Conservation (phyloP, 176 grass and related monocot species). For the Leersia perrieri region DNA sequence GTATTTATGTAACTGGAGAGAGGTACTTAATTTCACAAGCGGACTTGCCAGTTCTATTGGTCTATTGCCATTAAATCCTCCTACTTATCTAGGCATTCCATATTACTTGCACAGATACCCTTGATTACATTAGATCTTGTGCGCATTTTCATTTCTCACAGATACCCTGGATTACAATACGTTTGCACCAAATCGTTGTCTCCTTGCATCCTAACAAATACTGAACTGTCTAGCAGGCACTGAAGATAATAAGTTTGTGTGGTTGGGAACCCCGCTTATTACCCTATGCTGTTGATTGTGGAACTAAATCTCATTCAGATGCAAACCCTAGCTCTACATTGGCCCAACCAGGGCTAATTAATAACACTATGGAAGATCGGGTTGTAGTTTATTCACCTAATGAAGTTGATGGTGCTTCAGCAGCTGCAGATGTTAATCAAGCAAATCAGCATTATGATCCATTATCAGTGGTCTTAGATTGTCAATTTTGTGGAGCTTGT, state of each 20-base stretch:
- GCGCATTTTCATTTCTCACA: background rate
- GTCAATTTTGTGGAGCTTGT: constrained; percentile 91
- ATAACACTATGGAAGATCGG: constrained; percentile 34
- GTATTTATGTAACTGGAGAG: background rate
- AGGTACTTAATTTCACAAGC: background rate
- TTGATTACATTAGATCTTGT: background rate
- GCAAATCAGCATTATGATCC: constrained; percentile 61
- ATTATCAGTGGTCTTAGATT: constrained; percentile 83
- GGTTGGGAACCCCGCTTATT: constrained; percentile 86
- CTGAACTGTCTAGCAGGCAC: constrained; percentile 50
- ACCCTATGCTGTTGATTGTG: constrained; percentile 80
- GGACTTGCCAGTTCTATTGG: constrained; percentile 3
- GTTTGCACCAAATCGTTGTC: constrained; percentile 5
- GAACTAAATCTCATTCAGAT: constrained; percentile 45
- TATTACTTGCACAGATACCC: background rate
- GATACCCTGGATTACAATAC: background rate
- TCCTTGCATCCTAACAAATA: background rate
- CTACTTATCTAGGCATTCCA: background rate
- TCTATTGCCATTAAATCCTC: background rate
- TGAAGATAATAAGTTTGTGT: constrained; percentile 87
- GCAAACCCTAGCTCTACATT: constrained; percentile 40
- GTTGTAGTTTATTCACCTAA: constrained; percentile 52
- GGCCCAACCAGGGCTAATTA: constrained; percentile 35
- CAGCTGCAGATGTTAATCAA: constrained; percentile 16
- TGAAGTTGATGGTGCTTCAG: constrained; percentile 39